Evolutionary conservation across 2,329 filamentous ascomycete species (phyloP), one percentile per base, ranked within the genome.

Genomic region (Orbilia oligospora): DNA sequence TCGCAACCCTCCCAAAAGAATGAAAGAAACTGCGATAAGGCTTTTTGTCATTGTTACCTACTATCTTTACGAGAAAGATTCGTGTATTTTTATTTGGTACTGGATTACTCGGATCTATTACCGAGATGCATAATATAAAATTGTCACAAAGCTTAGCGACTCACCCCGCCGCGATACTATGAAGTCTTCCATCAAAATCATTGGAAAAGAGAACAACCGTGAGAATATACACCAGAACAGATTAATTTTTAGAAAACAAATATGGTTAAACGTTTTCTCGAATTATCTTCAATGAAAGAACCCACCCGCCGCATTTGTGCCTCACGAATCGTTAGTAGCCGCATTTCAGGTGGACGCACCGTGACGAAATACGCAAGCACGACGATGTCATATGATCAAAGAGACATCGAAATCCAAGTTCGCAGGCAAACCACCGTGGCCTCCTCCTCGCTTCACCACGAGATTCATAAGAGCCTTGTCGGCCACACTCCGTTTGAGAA

Each of bases 31-130:
- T 16, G 41, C 8, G 61, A 73, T 66, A 73, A 67, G 70, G 27
- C 20, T 46, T 46, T 46, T 46, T 20, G 3, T 30, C 27, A n/a
- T n/a, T n/a, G n/a, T n/a, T 30, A 3, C 27, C 27, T 30, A n/a
- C 63, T 73, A 73, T 73, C 70, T 73, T 73, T 73, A 73, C 70
- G 70, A 67, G 70, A 73, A 67, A 44, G 61, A 73, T 51, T 73
- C 41, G 70, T 73, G 70, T 73, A 73, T 73, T 73, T 73, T 73
- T 73, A 73, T 73, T 67, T 67, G 61, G 49, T 73, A 73, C 49
- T 44, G 2, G 4, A 58, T 44, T 61, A 20, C 56, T 61, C 56
- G 56, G 41, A 67, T 30, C 24, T 51, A 61, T 67, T 73, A 46
- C 61, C 61, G 61, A 65, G 56, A 41, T 44, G 56, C 56, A 61